A percentile compares a stretch with the other conserved stretches of the same genome.
These are phyloP conservation scores for Camillea tinctor DNA, from an alignment of 2,329 filamentous ascomycete species.

Conservation along the genomic window DNA sequence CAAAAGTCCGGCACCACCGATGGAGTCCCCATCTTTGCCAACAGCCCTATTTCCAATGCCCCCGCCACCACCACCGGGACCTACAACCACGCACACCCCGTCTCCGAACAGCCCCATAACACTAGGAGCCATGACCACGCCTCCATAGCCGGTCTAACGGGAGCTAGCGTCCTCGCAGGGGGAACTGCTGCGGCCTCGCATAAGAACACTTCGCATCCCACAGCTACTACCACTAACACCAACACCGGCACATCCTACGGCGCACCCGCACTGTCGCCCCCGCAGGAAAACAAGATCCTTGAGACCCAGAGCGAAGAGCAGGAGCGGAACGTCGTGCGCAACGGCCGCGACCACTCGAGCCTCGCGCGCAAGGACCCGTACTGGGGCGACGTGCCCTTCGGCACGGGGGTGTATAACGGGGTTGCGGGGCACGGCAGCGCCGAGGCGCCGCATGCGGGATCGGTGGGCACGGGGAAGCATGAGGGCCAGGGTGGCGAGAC, in stretches of 20 bases:
- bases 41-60: not conserved
- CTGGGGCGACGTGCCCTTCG: constrained; percentile 29
- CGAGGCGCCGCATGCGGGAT: constrained; percentile 3
- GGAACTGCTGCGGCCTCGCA: too few species aligned
- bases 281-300: not conserved
- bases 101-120: too few species aligned
- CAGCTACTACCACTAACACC: too few species aligned
- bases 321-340: constrained; percentile 14
- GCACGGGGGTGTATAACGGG: constrained; percentile 27
- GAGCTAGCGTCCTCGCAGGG: too few species aligned
- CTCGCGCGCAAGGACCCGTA: constrained; percentile 23
- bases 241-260: too few species aligned
- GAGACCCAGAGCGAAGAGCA: not conserved
- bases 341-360: constrained; percentile 11
- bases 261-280: not conserved
- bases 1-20: constrained; percentile 1
- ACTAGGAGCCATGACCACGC: too few species aligned
- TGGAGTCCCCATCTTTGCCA: not conserved
- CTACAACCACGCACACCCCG: too few species aligned
- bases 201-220: too few species aligned
- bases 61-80: too few species aligned
- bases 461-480: not conserved
- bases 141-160: too few species aligned
- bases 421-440: constrained; percentile 22
- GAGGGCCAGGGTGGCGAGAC: too few species aligned